Conservation (phyloP, 495 filamentous ascomycete genomes). For the Cairneyella variabilis region DNA sequence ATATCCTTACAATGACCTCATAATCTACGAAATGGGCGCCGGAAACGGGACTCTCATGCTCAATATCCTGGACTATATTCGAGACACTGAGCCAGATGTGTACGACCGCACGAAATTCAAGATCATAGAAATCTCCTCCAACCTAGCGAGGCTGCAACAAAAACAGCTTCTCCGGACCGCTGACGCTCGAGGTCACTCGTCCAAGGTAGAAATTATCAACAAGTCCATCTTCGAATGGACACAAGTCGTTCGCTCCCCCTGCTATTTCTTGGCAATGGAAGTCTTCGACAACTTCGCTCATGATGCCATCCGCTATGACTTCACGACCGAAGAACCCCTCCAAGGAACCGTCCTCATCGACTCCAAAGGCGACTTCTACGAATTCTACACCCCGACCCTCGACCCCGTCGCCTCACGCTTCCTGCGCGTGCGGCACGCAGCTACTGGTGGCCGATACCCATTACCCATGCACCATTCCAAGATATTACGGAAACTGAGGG, state of each 20-base stretch:
- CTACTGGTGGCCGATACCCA: conserved; percentile 43
- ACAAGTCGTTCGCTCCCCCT: conserved; percentile 76
- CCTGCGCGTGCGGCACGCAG: conserved; percentile 68
- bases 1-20: conserved; percentile 94
- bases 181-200: conserved; percentile 65
- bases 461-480: conserved; percentile 49
- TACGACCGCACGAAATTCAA: conserved; percentile 92
- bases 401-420: conserved; percentile 83
- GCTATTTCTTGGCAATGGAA: conserved; percentile 98
- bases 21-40: conserved; percentile 98
- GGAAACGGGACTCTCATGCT: conserved; percentile 97
- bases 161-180: conserved; percentile 62
- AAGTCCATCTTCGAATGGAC: conserved; percentile 93
- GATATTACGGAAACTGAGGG: conserved; percentile 53
- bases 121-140: conserved; percentile 88
- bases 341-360: conserved; percentile 89
- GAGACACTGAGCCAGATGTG: conserved; percentile 80
- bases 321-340: conserved; percentile 65
- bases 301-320: conserved; percentile 86
- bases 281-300: conserved; percentile 99
- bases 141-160: conserved; percentile 73
- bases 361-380: conserved; percentile 81
- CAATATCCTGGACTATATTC: conserved; percentile 96
- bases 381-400: conserved; percentile 76
- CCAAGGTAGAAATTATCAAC: conserved; percentile 91